Percentiles rank a stretch among this genome's conserved stretches.
Conservation (phyloP, 805 yeast genomes). For the Zygosaccharomyces siamensis region DNA sequence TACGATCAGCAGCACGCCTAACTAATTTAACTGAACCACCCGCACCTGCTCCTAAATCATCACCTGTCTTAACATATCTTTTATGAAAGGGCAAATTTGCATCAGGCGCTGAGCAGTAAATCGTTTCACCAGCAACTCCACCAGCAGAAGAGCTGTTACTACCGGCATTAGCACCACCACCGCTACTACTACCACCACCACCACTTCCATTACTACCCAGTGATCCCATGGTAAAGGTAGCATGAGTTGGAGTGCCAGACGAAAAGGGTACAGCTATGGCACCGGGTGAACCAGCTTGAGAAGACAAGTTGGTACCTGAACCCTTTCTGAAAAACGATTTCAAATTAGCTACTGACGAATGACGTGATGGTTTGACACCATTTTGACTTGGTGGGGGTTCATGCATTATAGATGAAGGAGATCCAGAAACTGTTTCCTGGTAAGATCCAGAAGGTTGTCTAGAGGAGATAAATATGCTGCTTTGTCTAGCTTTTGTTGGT, state of each 20-base stretch:
- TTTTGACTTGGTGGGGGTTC: slow-evolving; percentile 35
- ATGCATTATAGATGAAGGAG: slow-evolving; percentile 31
- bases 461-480: slow-evolving; percentile 35
- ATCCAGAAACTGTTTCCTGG: slow-evolving; percentile 24
- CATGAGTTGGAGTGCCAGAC: slow-evolving; percentile 12
- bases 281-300: slow-evolving; percentile 25
- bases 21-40: slow-evolving; percentile 86
- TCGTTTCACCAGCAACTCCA: slow-evolving; percentile 37
- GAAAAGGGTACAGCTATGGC: slow-evolving; percentile 16
- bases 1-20: slow-evolving; percentile 57
- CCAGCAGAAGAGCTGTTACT: slow-evolving; percentile 29
- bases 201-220: slow-evolving; percentile 9
- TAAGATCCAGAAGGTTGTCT: slow-evolving; percentile 31
- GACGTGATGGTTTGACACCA: slow-evolving; percentile 45
- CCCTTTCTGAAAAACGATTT: slow-evolving; percentile 63
- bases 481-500: slow-evolving; percentile 33
- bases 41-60: slow-evolving; percentile 89
- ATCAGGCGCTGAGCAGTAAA: slow-evolving; percentile 39
- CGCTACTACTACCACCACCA: slow-evolving; percentile 6
- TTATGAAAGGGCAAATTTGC: slow-evolving; percentile 56
- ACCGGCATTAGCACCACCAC: slow-evolving; percentile 11
- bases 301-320: slow-evolving; percentile 12
- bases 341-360: slow-evolving; percentile 74
- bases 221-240: slow-evolving; percentile 7
- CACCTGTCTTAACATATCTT: slow-evolving; percentile 77